Percentiles rank a stretch among this genome's conserved stretches.
These are phyloP conservation scores for Syzygium malaccense DNA, from an alignment of 441 rosid species.

Conservation along the genomic window DNA sequence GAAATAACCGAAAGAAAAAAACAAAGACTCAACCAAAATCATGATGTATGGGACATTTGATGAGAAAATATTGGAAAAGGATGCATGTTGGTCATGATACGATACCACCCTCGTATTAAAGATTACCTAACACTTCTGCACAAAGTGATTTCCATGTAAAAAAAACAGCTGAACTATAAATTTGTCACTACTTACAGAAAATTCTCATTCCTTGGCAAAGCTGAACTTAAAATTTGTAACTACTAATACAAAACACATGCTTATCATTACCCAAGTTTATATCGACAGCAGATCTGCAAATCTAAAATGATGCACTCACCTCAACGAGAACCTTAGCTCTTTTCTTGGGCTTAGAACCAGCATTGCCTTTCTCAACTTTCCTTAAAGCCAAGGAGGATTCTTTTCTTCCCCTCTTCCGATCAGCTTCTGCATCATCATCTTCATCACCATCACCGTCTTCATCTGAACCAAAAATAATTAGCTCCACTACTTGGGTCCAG, in stretches of 20 bases:
- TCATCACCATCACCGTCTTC: constrained; percentile 13
- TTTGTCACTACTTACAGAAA: background rate
- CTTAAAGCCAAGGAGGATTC: constrained; percentile 15
- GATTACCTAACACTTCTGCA: background rate
- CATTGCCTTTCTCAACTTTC: constrained; percentile 30
- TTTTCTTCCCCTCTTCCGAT: constrained; percentile 32
- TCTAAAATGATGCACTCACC: constrained; percentile 25
- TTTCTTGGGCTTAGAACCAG: constrained; percentile 40
- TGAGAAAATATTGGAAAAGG: background rate
- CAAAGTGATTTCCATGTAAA: background rate
- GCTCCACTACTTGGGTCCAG: background rate
- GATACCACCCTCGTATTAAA: background rate
- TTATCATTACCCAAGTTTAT: background rate
- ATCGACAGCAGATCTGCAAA: background rate
- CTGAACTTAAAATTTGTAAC: background rate
- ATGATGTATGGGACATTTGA: background rate
- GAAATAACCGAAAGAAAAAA: background rate
- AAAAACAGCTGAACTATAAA: background rate
- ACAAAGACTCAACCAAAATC: background rate
- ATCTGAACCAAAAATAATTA: constrained; percentile 15
- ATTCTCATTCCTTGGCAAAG: background rate
- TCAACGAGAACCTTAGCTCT: constrained; percentile 55
- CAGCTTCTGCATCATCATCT: constrained; percentile 23
- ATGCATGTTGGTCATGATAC: background rate
- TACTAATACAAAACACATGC: background rate